phyloP scores from a whole-genome alignment of 371 early-diverging fungal genomes.

The Gilbertella persicaria region DNA sequence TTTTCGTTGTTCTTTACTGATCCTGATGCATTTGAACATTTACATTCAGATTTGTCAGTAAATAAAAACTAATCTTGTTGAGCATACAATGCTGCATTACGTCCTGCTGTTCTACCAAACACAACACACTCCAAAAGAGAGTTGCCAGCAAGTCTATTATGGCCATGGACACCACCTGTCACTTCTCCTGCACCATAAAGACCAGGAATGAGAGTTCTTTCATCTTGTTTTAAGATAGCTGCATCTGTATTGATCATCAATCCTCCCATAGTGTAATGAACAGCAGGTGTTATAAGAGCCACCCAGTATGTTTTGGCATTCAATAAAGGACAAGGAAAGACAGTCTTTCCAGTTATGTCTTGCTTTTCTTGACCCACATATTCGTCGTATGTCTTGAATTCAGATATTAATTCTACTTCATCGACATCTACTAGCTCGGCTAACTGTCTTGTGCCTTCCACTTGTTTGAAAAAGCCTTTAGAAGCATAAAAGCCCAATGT shows the following conservation, averaged over 20 bases:
- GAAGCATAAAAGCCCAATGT: constrained; percentile 64
- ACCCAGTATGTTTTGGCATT: constrained; percentile 60
- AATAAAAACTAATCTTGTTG: constrained; percentile 5
- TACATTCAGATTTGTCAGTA: not conserved
- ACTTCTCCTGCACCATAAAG: constrained; percentile 82
- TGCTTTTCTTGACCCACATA: constrained; percentile 31
- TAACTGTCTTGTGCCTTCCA: constrained; percentile 47
- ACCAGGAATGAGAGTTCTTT: constrained; percentile 34
- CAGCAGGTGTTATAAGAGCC: constrained; percentile 71
- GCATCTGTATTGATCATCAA: constrained; percentile 64
- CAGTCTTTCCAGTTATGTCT: constrained; percentile 68
- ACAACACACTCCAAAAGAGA: constrained; percentile 87
- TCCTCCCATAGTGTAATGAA: constrained; percentile 92
- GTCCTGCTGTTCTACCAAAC: constrained; percentile 80
- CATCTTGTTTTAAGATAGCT: constrained; percentile 22
- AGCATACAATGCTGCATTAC: constrained; percentile 42
- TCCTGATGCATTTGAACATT: constrained; percentile 18
- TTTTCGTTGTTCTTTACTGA: constrained; percentile 27
- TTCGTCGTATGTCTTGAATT: constrained; percentile 62
- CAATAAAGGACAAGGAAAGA: constrained; percentile 59
- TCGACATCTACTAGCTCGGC: constrained; percentile 60
- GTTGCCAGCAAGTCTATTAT: constrained; percentile 82
- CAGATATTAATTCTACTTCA: constrained; percentile 39
- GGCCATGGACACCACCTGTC: constrained; percentile 81
- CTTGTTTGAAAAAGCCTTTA: constrained; percentile 63